phyloP scores from a whole-genome alignment of 2,329 filamentous ascomycete genomes.

The Stemphylium lycopersici region DNA sequence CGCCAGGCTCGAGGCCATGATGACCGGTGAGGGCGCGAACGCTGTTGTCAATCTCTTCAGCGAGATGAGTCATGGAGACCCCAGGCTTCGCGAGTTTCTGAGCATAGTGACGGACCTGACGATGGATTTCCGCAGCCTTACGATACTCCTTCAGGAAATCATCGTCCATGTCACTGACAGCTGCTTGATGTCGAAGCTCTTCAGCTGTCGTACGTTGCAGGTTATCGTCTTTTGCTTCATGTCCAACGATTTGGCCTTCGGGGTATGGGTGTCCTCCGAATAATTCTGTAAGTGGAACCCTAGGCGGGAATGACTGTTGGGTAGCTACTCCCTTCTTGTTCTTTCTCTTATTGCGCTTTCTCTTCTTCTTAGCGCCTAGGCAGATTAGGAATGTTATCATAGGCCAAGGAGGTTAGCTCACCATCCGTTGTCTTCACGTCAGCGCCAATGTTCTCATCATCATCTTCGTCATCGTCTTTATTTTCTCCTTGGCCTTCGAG shows the following conservation, averaged over 20 bases:
- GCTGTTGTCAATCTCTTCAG: slow-evolving; percentile 80
- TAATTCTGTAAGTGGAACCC: slow-evolving; percentile 71
- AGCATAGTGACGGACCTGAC: slow-evolving; percentile 82
- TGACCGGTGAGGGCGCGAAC: slow-evolving; percentile 78
- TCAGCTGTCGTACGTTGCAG: slow-evolving; percentile 77
- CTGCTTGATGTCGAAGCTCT: slow-evolving; percentile 74
- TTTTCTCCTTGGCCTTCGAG: slow-evolving; percentile 55
- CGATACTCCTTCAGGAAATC: slow-evolving; percentile 81
- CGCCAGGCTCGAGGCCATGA: slow-evolving; percentile 74
- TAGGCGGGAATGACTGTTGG: slow-evolving; percentile 74
- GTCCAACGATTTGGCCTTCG: slow-evolving; percentile 76
- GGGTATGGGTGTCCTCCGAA: slow-evolving; percentile 74
- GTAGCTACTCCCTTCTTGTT: slow-evolving; percentile 65
- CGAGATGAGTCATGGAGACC: slow-evolving; percentile 76
- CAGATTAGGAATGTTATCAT: slow-evolving; percentile 11
- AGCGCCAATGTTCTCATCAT: slow-evolving; percentile 44
- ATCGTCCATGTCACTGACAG: slow-evolving; percentile 71
- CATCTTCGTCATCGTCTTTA: slow-evolving; percentile 57
- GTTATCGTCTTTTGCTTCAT: slow-evolving; percentile 69
- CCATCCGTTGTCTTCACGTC: slow-evolving; percentile 33
- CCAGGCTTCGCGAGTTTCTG: slow-evolving; percentile 80
- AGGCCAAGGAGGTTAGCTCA: slow-evolving; percentile 1
- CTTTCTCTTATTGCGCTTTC: slow-evolving; percentile 71
- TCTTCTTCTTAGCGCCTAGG: slow-evolving; percentile 72
- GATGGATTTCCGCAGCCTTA: slow-evolving; percentile 83